A percentile compares a stretch with the other conserved stretches of the same genome.
Evolutionary conservation across 352 stramenopile genomes (phyloP).

Genomic region (Globisporangium abappressorium): DNA sequence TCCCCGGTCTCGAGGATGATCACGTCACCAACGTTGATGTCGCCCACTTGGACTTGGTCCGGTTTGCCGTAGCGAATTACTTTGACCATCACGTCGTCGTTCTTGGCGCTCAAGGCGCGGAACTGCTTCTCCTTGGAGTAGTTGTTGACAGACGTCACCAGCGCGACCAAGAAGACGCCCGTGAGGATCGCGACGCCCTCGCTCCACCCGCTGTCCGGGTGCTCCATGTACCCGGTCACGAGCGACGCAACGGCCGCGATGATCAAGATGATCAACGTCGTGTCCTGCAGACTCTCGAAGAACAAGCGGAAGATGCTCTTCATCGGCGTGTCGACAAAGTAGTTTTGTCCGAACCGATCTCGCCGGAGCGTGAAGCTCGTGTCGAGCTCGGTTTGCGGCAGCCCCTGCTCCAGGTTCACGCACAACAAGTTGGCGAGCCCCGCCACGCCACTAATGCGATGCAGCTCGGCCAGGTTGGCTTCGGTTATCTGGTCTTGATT

Average conservation of each 20-base stretch:
- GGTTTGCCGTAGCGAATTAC: slow-evolving; percentile 67
- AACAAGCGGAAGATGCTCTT: slow-evolving; percentile 81
- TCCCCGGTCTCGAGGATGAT: slow-evolving; percentile 93
- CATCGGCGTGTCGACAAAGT: slow-evolving; percentile 75
- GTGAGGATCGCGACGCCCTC: slow-evolving; percentile 94
- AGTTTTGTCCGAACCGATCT: slow-evolving; percentile 58
- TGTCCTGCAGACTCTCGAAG: slow-evolving; percentile 87
- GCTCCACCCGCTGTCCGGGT: slow-evolving; percentile 88
- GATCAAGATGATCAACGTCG: slow-evolving; percentile 89
- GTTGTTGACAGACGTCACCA: slow-evolving; percentile 95
- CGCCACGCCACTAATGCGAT: slow-evolving; percentile 52
- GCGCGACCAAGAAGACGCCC: slow-evolving; percentile 91
- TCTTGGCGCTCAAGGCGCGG: slow-evolving; percentile 78
- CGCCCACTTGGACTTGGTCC: slow-evolving; percentile 64
- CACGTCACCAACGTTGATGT: slow-evolving; percentile 84
- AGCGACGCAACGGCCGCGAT: slow-evolving; percentile 84
- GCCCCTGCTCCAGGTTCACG: slow-evolving; percentile 64
- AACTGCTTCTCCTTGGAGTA: slow-evolving; percentile 95
- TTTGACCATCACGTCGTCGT: slow-evolving; percentile 86
- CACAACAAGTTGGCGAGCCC: slow-evolving; percentile 59
- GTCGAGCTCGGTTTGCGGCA: slow-evolving; percentile 61
- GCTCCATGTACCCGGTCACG: slow-evolving; percentile 74
- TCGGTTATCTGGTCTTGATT: slow-evolving; percentile 85
- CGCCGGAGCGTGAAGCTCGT: slow-evolving; percentile 46
- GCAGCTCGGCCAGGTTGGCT: slow-evolving; percentile 57